Evolutionary conservation across 352 stramenopile genomes (phyloP).

Genomic region (Phytophthora nicotianae): DNA sequence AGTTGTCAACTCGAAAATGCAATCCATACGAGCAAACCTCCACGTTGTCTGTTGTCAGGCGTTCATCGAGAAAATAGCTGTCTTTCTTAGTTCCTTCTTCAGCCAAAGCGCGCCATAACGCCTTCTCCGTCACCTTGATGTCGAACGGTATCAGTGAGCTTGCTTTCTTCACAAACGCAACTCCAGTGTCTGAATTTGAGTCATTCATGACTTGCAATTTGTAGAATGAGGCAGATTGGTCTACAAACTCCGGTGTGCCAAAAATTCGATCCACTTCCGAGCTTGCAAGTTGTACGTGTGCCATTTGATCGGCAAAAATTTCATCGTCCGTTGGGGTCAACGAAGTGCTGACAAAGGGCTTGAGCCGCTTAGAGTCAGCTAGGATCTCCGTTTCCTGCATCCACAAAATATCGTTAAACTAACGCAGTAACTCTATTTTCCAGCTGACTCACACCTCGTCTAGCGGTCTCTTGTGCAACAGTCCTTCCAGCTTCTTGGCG

Average conservation of each 20-base stretch:
- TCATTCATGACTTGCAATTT: slow-evolving; percentile 25
- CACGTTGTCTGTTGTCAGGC: slow-evolving; percentile 29
- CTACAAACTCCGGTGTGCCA: slow-evolving; percentile 18
- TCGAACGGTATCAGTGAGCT: slow-evolving; percentile 44
- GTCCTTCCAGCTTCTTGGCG: slow-evolving; percentile 35
- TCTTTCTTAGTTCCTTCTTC: slow-evolving; percentile 32
- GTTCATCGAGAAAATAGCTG: slow-evolving; percentile 36
- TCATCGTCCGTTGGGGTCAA: slow-evolving; percentile 25
- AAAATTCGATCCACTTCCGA: slow-evolving; percentile 28
- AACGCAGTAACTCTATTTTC: background rate
- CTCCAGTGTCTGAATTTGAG: slow-evolving; percentile 13
- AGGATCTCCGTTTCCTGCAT: slow-evolving; percentile 13
- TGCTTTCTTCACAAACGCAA: slow-evolving; percentile 42
- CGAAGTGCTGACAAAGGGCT: slow-evolving; percentile 1
- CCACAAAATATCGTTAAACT: background rate
- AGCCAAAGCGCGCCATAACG: slow-evolving; percentile 47
- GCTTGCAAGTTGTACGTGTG: slow-evolving; percentile 22
- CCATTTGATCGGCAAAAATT: slow-evolving; percentile 38
- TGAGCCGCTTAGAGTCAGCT: slow-evolving; percentile 25
- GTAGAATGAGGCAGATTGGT: slow-evolving; percentile 12
- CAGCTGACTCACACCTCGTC: slow-evolving; percentile 13
- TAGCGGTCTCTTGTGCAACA: slow-evolving; percentile 31
- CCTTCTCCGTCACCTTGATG: slow-evolving; percentile 28
- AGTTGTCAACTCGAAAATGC: slow-evolving; percentile 25
- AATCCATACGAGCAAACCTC: slow-evolving; percentile 30